Base-by-base conservation (phyloP, 2,329 filamentous ascomycete genomes). In the Pseudogymnoascus sp. region DNA sequence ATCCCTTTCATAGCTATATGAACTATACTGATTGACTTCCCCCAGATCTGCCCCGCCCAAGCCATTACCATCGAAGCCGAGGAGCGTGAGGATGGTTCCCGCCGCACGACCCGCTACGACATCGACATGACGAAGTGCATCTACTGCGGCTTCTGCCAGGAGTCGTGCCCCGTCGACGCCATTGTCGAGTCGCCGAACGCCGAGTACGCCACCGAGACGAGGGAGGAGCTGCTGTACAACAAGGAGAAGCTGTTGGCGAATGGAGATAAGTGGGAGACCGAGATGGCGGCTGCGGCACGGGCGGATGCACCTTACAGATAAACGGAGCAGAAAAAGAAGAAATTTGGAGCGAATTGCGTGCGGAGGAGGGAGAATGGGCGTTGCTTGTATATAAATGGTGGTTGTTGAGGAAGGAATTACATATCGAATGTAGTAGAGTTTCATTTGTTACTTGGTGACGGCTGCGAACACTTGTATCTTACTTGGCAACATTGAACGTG, bases 121-220 rank as follows among this genome's bases (percentile, higher is more conserved):
- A 97, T 99, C 75, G 95, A 99, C 80, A 99, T 99, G 95, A 97
- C 95, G 74, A 99, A 99, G 84, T 99, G 95, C 82, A 99, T 99
- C 79, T 99, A 97, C 86, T 97, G 95, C 77, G 95, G 95, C 61
- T 96, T 96, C 81, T 97, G 95, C 85, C 93, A 97, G 82, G 95
- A 99, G 82, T 96, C 91, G 68, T 99, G 95, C 80, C 95, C 95
- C 49, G 95, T 99, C 63, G 95, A 99, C 79, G 95, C 95, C 65
- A 99, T 91, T 77, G 88, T 91, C 64, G 88, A 90, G 76, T 84
- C 84, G 34, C 86, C 88, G 62, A 90, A 90, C 71, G 87, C 87
- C 60, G 88, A 90, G 76, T 90, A 90, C 70, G 87, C 88, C 46
- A 90, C 86, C 2, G 88, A 90, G 78, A 88, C 86, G 67, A 87